Conservation (phyloP, 306 rosid genomes). For the Rosa persica region DNA sequence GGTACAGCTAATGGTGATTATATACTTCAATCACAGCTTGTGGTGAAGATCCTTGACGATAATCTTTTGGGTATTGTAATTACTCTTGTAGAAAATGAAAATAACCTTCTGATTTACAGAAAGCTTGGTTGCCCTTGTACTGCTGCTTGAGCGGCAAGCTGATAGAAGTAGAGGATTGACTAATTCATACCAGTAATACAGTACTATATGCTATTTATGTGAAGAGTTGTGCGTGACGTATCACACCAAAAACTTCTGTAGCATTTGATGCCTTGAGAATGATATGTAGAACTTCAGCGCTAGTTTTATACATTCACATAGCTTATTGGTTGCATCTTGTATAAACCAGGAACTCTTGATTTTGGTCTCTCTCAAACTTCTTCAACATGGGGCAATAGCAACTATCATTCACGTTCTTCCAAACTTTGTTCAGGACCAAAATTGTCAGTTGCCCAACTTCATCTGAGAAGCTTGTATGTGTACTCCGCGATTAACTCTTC, state of each 20-base stretch:
- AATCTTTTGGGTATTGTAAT: conserved; percentile 14
- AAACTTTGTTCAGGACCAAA: not conserved
- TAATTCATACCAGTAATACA: not conserved
- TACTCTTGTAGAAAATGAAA: conserved; percentile 11
- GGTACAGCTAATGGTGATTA: conserved; percentile 7
- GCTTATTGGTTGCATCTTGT: not conserved
- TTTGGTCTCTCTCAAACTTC: not conserved
- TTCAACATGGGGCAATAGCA: not conserved
- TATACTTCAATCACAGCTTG: conserved; percentile 11
- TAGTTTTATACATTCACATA: not conserved
- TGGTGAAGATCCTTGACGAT: conserved; percentile 15
- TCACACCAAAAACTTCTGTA: too few species aligned
- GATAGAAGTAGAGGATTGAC: not conserved
- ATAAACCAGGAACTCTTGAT: not conserved
- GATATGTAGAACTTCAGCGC: not conserved
- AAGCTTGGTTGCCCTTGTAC: conserved; percentile 1
- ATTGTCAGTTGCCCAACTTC: not conserved
- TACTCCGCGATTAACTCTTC: not conserved
- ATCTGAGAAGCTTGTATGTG: too few species aligned
- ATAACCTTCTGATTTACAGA: conserved; percentile 15
- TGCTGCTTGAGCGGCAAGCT: not conserved
- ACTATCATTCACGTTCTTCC: not conserved
- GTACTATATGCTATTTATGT: not conserved
- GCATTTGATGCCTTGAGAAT: not conserved
- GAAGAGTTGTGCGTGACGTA: not conserved